These are phyloP conservation scores for Suillus placidus DNA, from an alignment of 768 basidiomycete genomes.

Conservation along the genomic window DNA sequence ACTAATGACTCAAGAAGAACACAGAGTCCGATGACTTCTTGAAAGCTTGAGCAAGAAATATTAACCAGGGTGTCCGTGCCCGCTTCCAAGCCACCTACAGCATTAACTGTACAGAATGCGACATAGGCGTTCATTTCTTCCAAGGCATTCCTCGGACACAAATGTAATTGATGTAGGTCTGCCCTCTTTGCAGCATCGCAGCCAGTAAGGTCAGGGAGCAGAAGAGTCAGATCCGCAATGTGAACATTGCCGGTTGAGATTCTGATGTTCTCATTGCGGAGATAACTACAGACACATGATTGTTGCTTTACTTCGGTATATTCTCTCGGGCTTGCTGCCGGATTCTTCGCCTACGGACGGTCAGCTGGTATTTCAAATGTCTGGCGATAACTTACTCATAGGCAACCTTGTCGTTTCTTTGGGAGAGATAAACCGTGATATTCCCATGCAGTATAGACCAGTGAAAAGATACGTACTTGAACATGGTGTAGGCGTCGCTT, in stretches of 20 bases:
- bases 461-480: conserved; percentile 70
- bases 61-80: conserved; percentile 17
- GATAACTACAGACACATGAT: not conserved
- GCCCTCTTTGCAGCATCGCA: conserved; percentile 98
- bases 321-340: conserved; percentile 89
- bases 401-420: conserved; percentile 88
- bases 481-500: conserved; percentile 98
- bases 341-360: conserved; percentile 67
- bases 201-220: conserved; percentile 94
- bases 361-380: conserved; percentile 1
- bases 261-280: conserved; percentile 27
- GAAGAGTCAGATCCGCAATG: conserved; percentile 80
- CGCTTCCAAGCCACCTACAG: conserved; percentile 83
- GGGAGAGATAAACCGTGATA: conserved; percentile 13
- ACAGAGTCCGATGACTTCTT: conserved; percentile 63
- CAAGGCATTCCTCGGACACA: conserved; percentile 94
- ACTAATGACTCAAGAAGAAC: conserved; percentile 16
- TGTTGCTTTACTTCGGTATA: conserved; percentile 65
- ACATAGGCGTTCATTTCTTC: conserved; percentile 93
- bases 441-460: conserved; percentile 1
- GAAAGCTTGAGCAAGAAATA: conserved; percentile 67
- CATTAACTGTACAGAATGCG: conserved; percentile 93
- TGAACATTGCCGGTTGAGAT: conserved; percentile 73
- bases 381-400: conserved; percentile 73
- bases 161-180: conserved; percentile 92